Conservation (phyloP, 768 basidiomycete species). For the Cystobasidium tubakii region DNA sequence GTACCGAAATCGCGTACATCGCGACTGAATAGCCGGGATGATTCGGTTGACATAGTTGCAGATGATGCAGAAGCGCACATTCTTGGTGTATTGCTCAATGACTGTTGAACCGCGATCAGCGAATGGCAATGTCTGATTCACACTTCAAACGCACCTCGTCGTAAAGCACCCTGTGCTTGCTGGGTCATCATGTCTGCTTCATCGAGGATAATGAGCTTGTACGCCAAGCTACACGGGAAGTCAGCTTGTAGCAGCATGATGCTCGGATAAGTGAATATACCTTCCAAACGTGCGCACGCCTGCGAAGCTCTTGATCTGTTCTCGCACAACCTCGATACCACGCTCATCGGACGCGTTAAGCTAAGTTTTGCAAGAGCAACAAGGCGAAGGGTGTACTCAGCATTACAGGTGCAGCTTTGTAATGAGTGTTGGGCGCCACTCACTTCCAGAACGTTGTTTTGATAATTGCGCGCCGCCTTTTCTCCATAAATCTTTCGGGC, state of each 20-base stretch:
- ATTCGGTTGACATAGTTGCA: slow-evolving; percentile 99
- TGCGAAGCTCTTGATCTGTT: slow-evolving; percentile 98
- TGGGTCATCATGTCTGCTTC: slow-evolving; percentile 99
- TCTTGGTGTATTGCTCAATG: slow-evolving; percentile 97
- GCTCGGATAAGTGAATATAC: slow-evolving; percentile 39
- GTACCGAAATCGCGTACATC: slow-evolving; percentile 84
- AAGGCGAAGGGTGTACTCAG: too few relatives aligned
- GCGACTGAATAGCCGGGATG: slow-evolving; percentile 93
- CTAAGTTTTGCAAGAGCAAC: too few relatives aligned
- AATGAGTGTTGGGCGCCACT: too few relatives aligned
- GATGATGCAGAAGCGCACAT: slow-evolving; percentile 98
- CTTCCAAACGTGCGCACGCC: slow-evolving; percentile 76
- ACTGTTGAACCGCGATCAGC: slow-evolving; percentile 52
- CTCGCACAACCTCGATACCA: slow-evolving; percentile 95
- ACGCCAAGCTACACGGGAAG: slow-evolving; percentile 47
- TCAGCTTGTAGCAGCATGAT: slow-evolving; percentile 15
- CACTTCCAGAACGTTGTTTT: slow-evolving; percentile 91
- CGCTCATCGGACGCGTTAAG: slow-evolving; percentile 97
- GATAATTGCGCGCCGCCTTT: slow-evolving; percentile 54
- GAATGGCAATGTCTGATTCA: not conserved
- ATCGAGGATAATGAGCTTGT: slow-evolving; percentile 94
- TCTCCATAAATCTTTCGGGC: slow-evolving; percentile 87
- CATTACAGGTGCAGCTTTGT: too few relatives aligned
- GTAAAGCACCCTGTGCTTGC: slow-evolving; percentile 89
- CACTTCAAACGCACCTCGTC: slow-evolving; percentile 56